Evolutionary conservation across 805 yeast species (phyloP).

Genomic region (Wickerhamiella nectarea): DNA sequence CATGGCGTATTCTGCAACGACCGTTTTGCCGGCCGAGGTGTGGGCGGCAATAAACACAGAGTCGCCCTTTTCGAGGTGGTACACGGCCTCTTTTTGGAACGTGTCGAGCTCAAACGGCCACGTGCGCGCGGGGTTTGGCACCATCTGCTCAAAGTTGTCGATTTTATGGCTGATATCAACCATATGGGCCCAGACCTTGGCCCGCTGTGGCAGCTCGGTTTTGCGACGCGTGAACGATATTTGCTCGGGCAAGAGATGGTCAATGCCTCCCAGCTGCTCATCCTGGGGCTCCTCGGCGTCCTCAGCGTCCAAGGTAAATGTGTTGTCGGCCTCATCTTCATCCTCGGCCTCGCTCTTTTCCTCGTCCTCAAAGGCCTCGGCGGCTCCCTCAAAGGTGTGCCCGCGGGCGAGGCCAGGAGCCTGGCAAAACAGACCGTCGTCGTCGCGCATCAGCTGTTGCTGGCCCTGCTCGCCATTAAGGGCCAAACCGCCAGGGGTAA

Average conservation of each 20-base stretch:
- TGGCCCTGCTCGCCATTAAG: constrained; percentile 21
- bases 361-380: constrained; percentile 15
- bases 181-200: constrained; percentile 83
- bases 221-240: constrained; percentile 32
- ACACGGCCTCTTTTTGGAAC: constrained; percentile 94
- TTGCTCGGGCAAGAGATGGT: constrained; percentile 38
- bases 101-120: constrained; percentile 95
- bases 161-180: constrained; percentile 76
- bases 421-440: constrained; percentile 61
- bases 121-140: constrained; percentile 82
- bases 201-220: constrained; percentile 11
- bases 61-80: constrained; percentile 93
- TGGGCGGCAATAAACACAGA: constrained; percentile 98
- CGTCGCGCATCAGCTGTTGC: constrained; percentile 45
- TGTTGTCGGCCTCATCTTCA: constrained; percentile 10
- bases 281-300: neutral
- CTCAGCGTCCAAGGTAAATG: neutral
- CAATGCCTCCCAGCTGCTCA: constrained; percentile 25
- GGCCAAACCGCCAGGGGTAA: constrained; percentile 80
- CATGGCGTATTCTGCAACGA: constrained; percentile 91
- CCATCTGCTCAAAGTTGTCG: constrained; percentile 72
- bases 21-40: constrained; percentile 94
- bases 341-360: constrained; percentile 6
- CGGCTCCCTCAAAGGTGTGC: constrained; percentile 18
- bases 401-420: constrained; percentile 81